phyloP scores from a whole-genome alignment of 176 grass and related monocot species.

The Oryza rufipogon region DNA sequence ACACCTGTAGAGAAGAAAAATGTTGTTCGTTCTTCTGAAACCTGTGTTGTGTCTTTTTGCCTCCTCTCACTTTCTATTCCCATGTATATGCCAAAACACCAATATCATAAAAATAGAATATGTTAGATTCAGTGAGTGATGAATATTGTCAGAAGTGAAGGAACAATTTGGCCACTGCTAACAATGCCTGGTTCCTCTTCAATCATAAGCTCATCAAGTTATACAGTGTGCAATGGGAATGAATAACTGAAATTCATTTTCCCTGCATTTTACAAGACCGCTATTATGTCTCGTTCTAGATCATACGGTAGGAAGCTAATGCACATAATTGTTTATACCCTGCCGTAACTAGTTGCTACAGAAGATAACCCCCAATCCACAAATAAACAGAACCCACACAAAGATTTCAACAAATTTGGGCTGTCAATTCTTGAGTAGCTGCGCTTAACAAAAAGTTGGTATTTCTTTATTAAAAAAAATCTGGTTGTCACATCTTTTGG shows the following conservation, averaged over 20 bases:
- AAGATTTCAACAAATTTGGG: background rate
- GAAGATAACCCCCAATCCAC: too few species aligned
- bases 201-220: background rate
- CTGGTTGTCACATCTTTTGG: background rate
- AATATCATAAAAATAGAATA: background rate
- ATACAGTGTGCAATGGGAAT: background rate
- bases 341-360: too few species aligned
- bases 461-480: background rate
- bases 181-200: background rate
- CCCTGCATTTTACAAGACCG: too few species aligned
- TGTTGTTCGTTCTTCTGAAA: background rate
- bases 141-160: background rate
- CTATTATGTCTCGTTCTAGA: too few species aligned
- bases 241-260: background rate
- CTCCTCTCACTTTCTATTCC: background rate
- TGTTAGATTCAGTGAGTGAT: background rate
- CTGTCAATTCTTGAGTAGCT: background rate
- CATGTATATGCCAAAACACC: background rate
- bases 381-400: too few species aligned
- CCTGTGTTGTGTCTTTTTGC: background rate
- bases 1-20: background rate
- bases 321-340: too few species aligned
- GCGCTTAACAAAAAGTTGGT: background rate
- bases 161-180: background rate
- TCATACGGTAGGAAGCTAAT: too few species aligned